Conservation (phyloP, 768 basidiomycete genomes). For the Calocybe cyanea region DNA sequence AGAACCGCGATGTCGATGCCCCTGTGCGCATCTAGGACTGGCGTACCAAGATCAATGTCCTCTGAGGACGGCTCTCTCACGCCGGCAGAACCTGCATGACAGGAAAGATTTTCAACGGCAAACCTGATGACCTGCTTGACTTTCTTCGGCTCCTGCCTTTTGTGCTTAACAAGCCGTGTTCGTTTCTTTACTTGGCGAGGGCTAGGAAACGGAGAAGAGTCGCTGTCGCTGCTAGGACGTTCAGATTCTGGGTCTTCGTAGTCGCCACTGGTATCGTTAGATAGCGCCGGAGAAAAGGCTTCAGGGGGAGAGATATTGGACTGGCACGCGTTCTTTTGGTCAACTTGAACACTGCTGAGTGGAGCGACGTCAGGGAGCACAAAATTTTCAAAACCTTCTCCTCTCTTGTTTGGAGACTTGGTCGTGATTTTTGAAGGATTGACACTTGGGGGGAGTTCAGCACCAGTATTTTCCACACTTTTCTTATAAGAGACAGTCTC, state of each 20-base stretch:
- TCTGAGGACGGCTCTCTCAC: slow-evolving; percentile 1
- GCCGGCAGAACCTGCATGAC: neutral
- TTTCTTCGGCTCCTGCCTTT: slow-evolving; percentile 3
- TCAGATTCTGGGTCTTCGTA: slow-evolving; percentile 11
- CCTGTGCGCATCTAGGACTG: slow-evolving; percentile 60
- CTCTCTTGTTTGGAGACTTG: slow-evolving; percentile 2
- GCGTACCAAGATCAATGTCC: slow-evolving; percentile 38
- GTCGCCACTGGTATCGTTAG: slow-evolving; percentile 12
- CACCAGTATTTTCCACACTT: slow-evolving; percentile 29
- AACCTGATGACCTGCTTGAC: slow-evolving; percentile 2
- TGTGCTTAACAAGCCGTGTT: neutral
- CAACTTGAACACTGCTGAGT: too few relatives aligned
- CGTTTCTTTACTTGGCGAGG: slow-evolving; percentile 14
- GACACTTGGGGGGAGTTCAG: slow-evolving; percentile 21
- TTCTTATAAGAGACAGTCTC: slow-evolving; percentile 21
- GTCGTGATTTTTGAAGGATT: slow-evolving; percentile 37
- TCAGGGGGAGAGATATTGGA: neutral
- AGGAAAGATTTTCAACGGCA: neutral
- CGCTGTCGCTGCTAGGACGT: slow-evolving; percentile 5
- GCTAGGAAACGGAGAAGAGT: slow-evolving; percentile 18
- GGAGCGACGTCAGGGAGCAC: neutral
- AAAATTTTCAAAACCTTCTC: neutral
- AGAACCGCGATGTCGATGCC: slow-evolving; percentile 56
- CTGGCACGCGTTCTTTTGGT: too few relatives aligned
- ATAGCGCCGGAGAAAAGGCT: slow-evolving; percentile 1